phyloP scores from a whole-genome alignment of 2,329 filamentous ascomycete species.

The Calonectria henricotiae region DNA sequence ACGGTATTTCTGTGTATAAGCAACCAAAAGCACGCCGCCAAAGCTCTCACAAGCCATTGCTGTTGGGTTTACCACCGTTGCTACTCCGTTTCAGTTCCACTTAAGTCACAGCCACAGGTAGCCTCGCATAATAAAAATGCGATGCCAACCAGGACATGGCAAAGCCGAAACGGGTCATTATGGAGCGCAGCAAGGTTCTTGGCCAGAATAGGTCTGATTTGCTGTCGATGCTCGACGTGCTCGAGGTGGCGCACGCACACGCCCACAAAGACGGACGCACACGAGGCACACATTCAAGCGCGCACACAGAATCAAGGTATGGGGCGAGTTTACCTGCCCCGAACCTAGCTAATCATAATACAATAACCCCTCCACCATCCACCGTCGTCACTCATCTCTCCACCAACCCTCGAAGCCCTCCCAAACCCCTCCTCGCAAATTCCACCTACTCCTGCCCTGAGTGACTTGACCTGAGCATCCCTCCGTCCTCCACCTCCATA shows the following conservation, averaged over 20 bases:
- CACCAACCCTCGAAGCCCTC: slow-evolving; percentile 49
- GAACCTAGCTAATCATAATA: slow-evolving; percentile 38
- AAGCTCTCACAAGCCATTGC: not conserved
- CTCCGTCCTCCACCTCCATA: slow-evolving; percentile 42
- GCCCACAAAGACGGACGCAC: slow-evolving; percentile 38
- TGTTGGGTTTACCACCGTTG: no score
- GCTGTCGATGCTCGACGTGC: slow-evolving; percentile 25
- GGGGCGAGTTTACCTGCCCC: slow-evolving; percentile 36
- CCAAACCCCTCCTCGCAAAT: slow-evolving; percentile 51
- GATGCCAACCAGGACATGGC: not conserved
- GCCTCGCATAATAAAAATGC: not conserved
- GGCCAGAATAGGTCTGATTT: slow-evolving; percentile 22
- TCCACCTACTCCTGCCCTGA: slow-evolving; percentile 45
- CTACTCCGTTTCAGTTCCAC: not conserved
- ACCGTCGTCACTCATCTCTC: slow-evolving; percentile 33
- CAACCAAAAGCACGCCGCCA: slow-evolving; percentile 6
- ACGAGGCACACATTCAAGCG: slow-evolving; percentile 41
- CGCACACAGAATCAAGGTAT: slow-evolving; percentile 39
- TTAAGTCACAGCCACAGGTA: not conserved
- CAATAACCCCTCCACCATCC: slow-evolving; percentile 38
- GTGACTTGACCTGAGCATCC: slow-evolving; percentile 48
- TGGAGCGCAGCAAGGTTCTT: slow-evolving; percentile 30
- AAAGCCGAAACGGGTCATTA: slow-evolving; percentile 12
- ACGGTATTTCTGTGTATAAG: not conserved
- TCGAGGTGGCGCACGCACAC: slow-evolving; percentile 33